Base-by-base conservation (phyloP, 768 basidiomycete species). In the Tricholoma matsutake region DNA sequence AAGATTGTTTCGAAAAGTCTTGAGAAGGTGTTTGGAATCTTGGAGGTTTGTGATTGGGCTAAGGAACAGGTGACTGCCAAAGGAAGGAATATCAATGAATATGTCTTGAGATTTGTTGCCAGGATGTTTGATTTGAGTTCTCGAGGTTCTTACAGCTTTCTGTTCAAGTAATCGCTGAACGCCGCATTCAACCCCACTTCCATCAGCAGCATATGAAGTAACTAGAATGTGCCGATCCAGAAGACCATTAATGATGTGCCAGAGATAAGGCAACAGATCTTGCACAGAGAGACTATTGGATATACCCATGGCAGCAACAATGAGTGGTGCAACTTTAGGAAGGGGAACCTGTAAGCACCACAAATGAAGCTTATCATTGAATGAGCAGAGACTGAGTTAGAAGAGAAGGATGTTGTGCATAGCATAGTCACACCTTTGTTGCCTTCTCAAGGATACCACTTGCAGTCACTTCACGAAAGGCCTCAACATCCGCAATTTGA, bases 311-410 rank as follows among this genome's bases (percentile, higher is more conserved):
- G 70, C 72, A 0, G 76, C 73, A 10, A 78, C 47, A 20, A 78
- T 67, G 8, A 78, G n/a, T n/a, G n/a, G n/a, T n/a, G n/a, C n/a
- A n/a, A n/a, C n/a, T n/a, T n/a, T n/a, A n/a, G n/a, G n/a, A 64
- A 0, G 78, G 70, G 76, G 75, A 2, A 78, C 64, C 22, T 65
- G 65, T 6, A 78, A 34, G 25, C 59, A 65, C 73, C 71, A 79
- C 0, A 77, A 61, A 0, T 73, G 67, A 45, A 76, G 59, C 67
- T 73, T 32, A 32, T n/a, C n/a, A n/a, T n/a, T n/a, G n/a, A n/a
- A n/a, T n/a, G n/a, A n/a, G n/a, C n/a, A n/a, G n/a, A n/a, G n/a
- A n/a, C n/a, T n/a, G n/a, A n/a, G n/a, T n/a, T n/a, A n/a, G n/a
- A n/a, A n/a, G n/a, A 32, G 32, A 9, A 32, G 9, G 32, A 32